Evolutionary conservation across 306 rosid genomes (phyloP), one percentile per base, ranked within the genome.

Genomic region (Cucurbita maxima): DNA sequence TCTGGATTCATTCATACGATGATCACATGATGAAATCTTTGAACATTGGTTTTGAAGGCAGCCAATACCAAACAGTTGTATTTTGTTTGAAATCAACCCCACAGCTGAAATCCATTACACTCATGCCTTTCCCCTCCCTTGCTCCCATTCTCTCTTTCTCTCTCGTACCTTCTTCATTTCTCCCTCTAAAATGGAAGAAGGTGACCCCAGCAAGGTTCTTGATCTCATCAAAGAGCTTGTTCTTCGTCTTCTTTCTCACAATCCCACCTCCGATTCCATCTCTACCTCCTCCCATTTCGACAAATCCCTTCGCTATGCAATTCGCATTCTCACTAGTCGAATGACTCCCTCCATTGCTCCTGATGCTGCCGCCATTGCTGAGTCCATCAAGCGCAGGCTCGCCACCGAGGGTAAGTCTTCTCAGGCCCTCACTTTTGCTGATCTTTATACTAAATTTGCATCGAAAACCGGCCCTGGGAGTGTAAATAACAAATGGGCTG

Each of bases 391-490:
- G 79, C 96, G 97, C 67, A 85, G 90, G 18, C 96, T 95, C 77
- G 96, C 96, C 82, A 88, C 91, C 5, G 87, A 81, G 75, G 99
- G 91, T 78, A 85, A 82, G 75, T 95, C 99, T 53, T 79, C 96
- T n/a, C 88, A 88, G 15, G 99, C 96, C 76, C 99, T 95, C 81
- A 83, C 92, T 7, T 89, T 95, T 47, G 92, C 99, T 10, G 97
- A 91, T 80, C 86, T 95, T 43, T 95, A 84, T 81, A 71, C 91
- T 68, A 89, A 88, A 67, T 91, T 95, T 81, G 86, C 87, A 0
- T 79, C 92, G 22, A 91, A 88, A 75, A 76, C 85, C 1, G 88
- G 92, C 41, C 82, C 86, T 7, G 96, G 91, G 2, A 83, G 90
- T 59, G 92, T 95, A 0, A 85, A 89, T 75, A 91, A 95, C 81